Conservation (phyloP, 805 yeast species). For the Saturnispora saitoi region DNA sequence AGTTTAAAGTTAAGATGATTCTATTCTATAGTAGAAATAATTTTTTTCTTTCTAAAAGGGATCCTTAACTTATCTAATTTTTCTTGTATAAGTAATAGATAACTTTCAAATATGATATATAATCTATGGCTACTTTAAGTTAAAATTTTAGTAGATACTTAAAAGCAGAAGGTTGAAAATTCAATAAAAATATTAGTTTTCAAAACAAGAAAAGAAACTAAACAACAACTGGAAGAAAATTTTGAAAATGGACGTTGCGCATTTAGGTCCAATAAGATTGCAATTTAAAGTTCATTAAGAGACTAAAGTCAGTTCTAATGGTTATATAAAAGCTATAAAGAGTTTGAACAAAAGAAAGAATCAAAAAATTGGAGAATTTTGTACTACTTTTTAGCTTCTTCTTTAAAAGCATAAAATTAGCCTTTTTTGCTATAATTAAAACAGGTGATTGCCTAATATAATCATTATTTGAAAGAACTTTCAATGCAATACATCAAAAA, state of each 20-base stretch:
- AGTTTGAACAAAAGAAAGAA: background rate
- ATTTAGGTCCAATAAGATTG: background rate
- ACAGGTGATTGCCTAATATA: background rate
- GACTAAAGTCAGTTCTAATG: background rate
- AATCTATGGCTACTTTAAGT: background rate
- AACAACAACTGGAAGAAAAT: background rate
- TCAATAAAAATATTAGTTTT: background rate
- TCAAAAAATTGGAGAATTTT: background rate
- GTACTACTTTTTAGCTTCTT: background rate
- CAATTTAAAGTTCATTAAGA: background rate
- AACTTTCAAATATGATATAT: background rate
- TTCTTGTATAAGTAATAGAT: background rate
- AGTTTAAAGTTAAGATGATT: background rate
- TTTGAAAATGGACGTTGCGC: slow-evolving; percentile 5
- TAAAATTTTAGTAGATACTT: background rate
- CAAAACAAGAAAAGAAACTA: slow-evolving; percentile 5
- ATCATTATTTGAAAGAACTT: background rate
- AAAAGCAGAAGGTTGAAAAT: background rate
- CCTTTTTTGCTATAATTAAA: background rate
- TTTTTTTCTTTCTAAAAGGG: background rate
- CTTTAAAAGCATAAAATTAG: background rate
- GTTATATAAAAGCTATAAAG: background rate
- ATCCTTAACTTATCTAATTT: background rate
- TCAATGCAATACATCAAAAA: background rate
- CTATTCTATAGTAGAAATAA: background rate